Base-by-base conservation (phyloP, 2,329 filamentous ascomycete genomes). In the Penicillium olsonii region DNA sequence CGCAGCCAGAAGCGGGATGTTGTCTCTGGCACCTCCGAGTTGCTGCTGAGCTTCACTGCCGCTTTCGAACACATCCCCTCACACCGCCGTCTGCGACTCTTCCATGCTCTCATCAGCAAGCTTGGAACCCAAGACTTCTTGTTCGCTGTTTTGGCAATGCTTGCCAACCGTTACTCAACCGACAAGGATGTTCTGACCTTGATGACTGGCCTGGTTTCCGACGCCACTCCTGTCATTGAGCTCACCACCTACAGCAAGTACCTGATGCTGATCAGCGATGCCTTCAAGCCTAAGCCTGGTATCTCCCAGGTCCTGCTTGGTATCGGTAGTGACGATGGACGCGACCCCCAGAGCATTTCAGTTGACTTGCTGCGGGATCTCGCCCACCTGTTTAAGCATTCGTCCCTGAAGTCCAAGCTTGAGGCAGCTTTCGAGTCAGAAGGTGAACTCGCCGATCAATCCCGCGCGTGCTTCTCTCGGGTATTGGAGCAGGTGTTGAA, bases 1-100 rank as follows among this genome's bases (percentile, higher is more conserved):
- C 85, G 88, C 45, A 87, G 88, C 65, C 79, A 82, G 56, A 88
- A 90, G 61, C 87, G 89, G 60, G 86, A 90, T 61, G 84, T 84
- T 57, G 83, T 96, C 18, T 86, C 85, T 27, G 90, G 91, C 37
- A 90, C 91, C 7, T 88, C 91, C 1, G 91, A 96, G 62, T 82
- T 99, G 40, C 79, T 99, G n/a, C 80, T 95, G 35, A 97, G 92
- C 75, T 99, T 99, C 67, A 92, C 91, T 15, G 91, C 92, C 7
- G 94, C 95, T 0, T 99, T 95, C 69, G 92, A 96, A 68, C 94
- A 99, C 67, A 92, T 99, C 55, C 94, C 94, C 5, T 82, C 87
- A 8, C 92, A 96, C 69, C 83, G 94, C 49, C 84, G 91, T 57
- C 83, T 89, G 24, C 85, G 85, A 34, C 77, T 99, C 6, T 99